phyloP scores from a whole-genome alignment of 2,329 filamentous ascomycete species.

The Colletotrichum destructivum region DNA sequence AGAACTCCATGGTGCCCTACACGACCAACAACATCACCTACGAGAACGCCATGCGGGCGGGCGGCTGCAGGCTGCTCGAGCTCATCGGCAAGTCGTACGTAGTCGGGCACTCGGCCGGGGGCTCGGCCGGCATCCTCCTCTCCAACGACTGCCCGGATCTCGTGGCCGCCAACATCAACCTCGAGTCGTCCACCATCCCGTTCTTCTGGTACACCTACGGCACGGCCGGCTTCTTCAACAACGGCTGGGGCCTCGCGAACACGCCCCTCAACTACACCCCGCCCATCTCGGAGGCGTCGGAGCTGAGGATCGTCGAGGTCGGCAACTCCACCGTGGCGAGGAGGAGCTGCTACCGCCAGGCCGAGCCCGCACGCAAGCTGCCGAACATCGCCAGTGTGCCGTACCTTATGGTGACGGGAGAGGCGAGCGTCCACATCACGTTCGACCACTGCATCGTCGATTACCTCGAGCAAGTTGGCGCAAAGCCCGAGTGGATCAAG shows the following conservation, averaged over 20 bases:
- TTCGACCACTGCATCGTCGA: conserved; percentile 57
- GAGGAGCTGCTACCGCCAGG: conserved; percentile 27
- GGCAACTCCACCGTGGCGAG: conserved; percentile 27
- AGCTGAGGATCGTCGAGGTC: conserved; percentile 33
- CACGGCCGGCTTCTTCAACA: conserved; percentile 38
- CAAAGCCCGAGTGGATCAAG: too few species aligned
- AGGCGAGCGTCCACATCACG: conserved; percentile 66
- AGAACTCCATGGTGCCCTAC: too few species aligned
- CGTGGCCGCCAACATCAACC: conserved; percentile 47
- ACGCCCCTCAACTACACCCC: conserved; percentile 60
- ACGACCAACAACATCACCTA: too few species aligned
- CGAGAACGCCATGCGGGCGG: too few species aligned
- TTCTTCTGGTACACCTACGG: conserved; percentile 46
- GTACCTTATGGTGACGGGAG: conserved; percentile 64
- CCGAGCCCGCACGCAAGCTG: conserved; percentile 54
- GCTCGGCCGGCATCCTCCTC: conserved; percentile 41
- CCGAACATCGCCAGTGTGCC: conserved; percentile 63
- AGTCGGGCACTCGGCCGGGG: conserved; percentile 50
- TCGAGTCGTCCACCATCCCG: conserved; percentile 48
- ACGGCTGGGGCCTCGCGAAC: conserved; percentile 58
- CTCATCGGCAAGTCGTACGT: conserved; percentile 51
- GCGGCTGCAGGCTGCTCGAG: neutral
- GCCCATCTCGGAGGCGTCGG: conserved; percentile 41
- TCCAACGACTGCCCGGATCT: conserved; percentile 47
- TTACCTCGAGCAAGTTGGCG: too few species aligned